phyloP scores from a whole-genome alignment of 1,284 basidiomycete genomes.

The Farysia itapuensis region DNA sequence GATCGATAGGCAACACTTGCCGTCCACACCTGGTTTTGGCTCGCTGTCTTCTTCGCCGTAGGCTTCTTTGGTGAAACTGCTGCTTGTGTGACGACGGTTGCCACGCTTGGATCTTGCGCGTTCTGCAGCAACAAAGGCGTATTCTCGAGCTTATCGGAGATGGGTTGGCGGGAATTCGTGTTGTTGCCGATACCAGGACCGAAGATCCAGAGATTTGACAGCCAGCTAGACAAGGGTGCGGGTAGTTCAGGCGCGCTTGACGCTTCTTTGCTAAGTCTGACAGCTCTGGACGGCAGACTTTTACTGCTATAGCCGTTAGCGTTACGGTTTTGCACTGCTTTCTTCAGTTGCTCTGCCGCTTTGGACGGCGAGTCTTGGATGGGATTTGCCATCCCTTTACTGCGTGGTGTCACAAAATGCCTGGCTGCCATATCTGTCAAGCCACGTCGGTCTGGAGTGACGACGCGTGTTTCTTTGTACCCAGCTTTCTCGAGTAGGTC shows the following conservation, averaged over 20 bases:
- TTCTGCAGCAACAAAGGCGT: not conserved
- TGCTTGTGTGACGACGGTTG: not conserved
- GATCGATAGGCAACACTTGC: constrained; percentile 33
- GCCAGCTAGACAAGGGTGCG: constrained; percentile 14
- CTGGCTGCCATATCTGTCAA: constrained; percentile 24
- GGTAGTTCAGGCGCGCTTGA: constrained; percentile 6
- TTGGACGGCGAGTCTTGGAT: constrained; percentile 19
- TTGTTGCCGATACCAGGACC: constrained; percentile 14
- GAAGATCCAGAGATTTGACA: constrained; percentile 27
- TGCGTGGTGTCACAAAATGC: constrained; percentile 12
- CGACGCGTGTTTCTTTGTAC: constrained; percentile 56
- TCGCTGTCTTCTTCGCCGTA: constrained; percentile 12
- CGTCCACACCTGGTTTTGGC: constrained; percentile 23
- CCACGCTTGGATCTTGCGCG: not conserved
- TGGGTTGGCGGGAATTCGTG: no score
- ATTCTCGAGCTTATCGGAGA: not conserved
- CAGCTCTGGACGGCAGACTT: constrained; percentile 25
- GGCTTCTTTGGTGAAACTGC: not conserved
- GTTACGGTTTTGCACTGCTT: constrained; percentile 8
- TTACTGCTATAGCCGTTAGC: constrained; percentile 6
- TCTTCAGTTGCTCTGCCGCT: constrained; percentile 17
- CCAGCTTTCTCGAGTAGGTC: constrained; percentile 53
- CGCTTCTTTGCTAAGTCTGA: constrained; percentile 1
- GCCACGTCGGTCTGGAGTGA: constrained; percentile 42
- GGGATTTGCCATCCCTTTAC: not conserved